These are phyloP conservation scores for Pittosporum tobira DNA, from an alignment of 129 eudicot species.

Conservation along the genomic window DNA sequence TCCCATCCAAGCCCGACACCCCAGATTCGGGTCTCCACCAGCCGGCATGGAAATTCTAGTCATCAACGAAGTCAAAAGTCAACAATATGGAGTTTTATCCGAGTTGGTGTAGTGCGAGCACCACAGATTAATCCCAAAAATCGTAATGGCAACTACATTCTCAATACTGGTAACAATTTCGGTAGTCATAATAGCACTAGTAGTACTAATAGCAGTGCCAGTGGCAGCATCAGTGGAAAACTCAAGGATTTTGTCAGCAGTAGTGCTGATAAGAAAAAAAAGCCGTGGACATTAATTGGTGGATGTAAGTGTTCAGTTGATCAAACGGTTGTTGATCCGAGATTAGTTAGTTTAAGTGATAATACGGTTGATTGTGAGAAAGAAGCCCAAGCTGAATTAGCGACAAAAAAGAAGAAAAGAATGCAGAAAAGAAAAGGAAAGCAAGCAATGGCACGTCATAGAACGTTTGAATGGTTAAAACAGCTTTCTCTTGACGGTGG, in stretches of 20 bases:
- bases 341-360: constrained; percentile 1
- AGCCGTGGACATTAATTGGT: constrained; percentile 27
- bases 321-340: constrained; percentile 26
- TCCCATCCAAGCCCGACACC: constrained; percentile 95
- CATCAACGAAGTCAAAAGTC: constrained; percentile 32
- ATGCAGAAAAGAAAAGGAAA: constrained; percentile 28
- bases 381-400: constrained; percentile 18
- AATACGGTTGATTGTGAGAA: background rate
- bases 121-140: constrained; percentile 63
- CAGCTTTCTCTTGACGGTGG: constrained; percentile 60
- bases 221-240: too few species aligned
- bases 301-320: constrained; percentile 58
- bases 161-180: constrained; percentile 5
- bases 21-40: constrained; percentile 32
- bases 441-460: constrained; percentile 59
- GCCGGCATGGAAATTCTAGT: constrained; percentile 5
- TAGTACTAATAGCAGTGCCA: constrained; percentile 28
- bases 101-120: constrained; percentile 53
- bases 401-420: constrained; percentile 6
- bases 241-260: too few species aligned
- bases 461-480: constrained; percentile 97
- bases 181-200: constrained; percentile 53
- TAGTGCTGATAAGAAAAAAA: constrained; percentile 26
- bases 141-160: constrained; percentile 23
- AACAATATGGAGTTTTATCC: constrained; percentile 53